Evolutionary conservation across 768 basidiomycete genomes (phyloP).

Genomic region (Mycena floridula): DNA sequence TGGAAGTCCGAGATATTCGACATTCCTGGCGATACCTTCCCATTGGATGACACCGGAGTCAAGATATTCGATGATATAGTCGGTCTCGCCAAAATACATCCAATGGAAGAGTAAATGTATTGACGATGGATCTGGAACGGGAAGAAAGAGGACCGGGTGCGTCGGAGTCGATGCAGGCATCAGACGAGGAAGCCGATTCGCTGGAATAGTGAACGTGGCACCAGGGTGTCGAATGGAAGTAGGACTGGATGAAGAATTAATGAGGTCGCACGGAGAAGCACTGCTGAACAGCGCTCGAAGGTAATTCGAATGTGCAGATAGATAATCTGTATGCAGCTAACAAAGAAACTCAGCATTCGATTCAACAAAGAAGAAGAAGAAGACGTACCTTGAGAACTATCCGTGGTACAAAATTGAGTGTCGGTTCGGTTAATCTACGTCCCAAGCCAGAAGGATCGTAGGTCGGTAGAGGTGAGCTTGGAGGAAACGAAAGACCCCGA

Average conservation of each 20-base stretch:
- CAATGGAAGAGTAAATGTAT: slow-evolving; percentile 71
- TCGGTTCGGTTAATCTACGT: slow-evolving; percentile 47
- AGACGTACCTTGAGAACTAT: slow-evolving; percentile 55
- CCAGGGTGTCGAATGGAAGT: slow-evolving; percentile 16
- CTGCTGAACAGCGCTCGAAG: slow-evolving; percentile 69
- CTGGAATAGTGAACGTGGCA: slow-evolving; percentile 35
- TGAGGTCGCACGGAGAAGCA: slow-evolving; percentile 53
- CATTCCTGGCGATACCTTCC: slow-evolving; percentile 86
- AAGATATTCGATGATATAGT: slow-evolving; percentile 62
- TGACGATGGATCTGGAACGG: slow-evolving; percentile 68
- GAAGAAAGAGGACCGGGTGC: slow-evolving; percentile 68
- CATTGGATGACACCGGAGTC: slow-evolving; percentile 62
- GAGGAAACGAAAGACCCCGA: background rate
- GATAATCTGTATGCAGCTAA: slow-evolving; percentile 76
- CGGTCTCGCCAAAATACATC: slow-evolving; percentile 75
- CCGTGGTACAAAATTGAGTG: slow-evolving; percentile 42
- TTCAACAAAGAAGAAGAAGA: background rate
- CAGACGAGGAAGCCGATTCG: slow-evolving; percentile 56
- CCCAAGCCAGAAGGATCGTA: slow-evolving; percentile 38
- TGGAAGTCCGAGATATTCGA: slow-evolving; percentile 79
- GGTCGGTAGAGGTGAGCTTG: slow-evolving; percentile 21
- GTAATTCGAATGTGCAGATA: slow-evolving; percentile 76
- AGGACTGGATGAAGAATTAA: slow-evolving; percentile 24
- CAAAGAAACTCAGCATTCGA: slow-evolving; percentile 6
- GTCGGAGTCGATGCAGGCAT: slow-evolving; percentile 54